Evolutionary conservation across 768 basidiomycete species (phyloP), one percentile per base, ranked within the genome.

Genomic region (Lactarius akahatsu): DNA sequence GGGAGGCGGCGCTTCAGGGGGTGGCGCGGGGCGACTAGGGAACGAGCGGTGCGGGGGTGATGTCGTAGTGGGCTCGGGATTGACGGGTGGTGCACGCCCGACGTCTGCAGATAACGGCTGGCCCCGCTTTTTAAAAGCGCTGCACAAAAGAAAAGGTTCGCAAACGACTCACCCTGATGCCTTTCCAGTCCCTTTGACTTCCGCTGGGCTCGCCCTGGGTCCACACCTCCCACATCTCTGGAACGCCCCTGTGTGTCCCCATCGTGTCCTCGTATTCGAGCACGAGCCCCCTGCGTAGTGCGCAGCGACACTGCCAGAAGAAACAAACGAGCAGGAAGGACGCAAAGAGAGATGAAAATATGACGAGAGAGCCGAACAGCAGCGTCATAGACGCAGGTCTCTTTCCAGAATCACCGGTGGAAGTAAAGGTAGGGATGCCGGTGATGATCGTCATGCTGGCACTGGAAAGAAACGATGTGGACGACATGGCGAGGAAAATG

Each of bases 141-240:
- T 23, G 60, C n/a, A 30, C 20, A 61, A 32, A 50, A 45, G 18
- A 6, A 32, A 26, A n/a, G 10, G 34, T n/a, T 6, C 26, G 16
- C 7, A 16, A 34, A 26, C 20, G 4, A 67, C 66, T 63, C 41
- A 67, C 66, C 13, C 16, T 59, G 62, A 59, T 18, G 52, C 13
- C 56, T 32, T 45, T 62, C 66, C 62, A 63, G 23, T 55, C 28
- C 54, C 58, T 50, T 15, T 23, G 40, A 38, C n/a, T 26, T 58
- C 40, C 50, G 28, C n/a, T 40, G n/a, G 57, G 55, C 11, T 61
- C 67, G 18, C 40, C 59, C 26, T 56, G 45, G 6, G 55, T 43
- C 65, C 67, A 68, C n/a, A 66, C 64, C 60, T 68, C 65, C 64
- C 67, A 68, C 23, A 68, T 1, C 16, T 62, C 38, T 8, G 67